Base-by-base conservation (phyloP, 2,329 filamentous ascomycete genomes). In the Colletotrichum ledebouriae region DNA sequence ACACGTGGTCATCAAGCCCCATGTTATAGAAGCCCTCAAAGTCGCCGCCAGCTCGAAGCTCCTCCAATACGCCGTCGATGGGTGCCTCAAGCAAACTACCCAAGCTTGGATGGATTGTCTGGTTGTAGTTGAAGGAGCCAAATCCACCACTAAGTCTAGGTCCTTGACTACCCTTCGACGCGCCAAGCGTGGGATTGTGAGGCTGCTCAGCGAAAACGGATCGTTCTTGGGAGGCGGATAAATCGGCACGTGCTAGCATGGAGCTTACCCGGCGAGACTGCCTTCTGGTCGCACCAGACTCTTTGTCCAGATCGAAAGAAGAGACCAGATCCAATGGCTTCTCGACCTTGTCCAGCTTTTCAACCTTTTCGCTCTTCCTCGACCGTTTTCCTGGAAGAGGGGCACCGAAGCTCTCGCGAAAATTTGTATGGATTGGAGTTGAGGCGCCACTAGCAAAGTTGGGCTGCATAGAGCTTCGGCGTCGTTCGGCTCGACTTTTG, bases 191-290 rank as follows among this genome's bases (percentile, higher is more conserved):
- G 9, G 80, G 73, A 9, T 80, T 75, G 3, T 77, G 84, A 71
- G 76, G 79, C 76, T 86, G 87, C 56, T 97, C 94, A 33, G 90
- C 87, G 75, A 97, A 97, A n/a, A 90, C 87, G 1, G 90, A 86
- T 73, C 92, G 87, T 73, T 97, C 94, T 72, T 95, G 92, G 15
- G 91, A 96, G 10, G 93, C 91, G 0, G 93, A 95, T 20, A 98
- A 83, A 76, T 98, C 95, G 37, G 93, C 92, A 74, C 95, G 87
- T 15, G 94, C 94, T 60, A 98, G 84, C 80, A 97, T 87, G 15
- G 95, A 98, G 81, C 96, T 99, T 29, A 98, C 92, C 58, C 96
- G 89, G 49, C 96, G 89, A 17, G 89, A 91, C 70, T 88, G 88
- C 67, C 88, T 83, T 59, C 88, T 81, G 0, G 85, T 85, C 12